Conservation (phyloP, 768 basidiomycete genomes). For the Gautieria morchelliformis region DNA sequence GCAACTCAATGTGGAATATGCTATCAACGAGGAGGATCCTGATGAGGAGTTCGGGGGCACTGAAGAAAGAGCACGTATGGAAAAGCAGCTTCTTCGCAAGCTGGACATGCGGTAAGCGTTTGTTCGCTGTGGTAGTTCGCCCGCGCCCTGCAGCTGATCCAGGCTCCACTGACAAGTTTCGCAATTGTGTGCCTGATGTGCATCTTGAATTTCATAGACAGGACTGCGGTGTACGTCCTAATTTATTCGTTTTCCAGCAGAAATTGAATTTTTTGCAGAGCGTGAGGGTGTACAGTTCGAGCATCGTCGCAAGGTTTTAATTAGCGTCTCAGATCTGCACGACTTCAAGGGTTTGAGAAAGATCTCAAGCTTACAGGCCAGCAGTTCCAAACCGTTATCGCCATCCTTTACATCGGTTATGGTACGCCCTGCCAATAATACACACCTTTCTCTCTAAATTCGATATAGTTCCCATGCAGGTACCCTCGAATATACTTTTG, state of each 20-base stretch:
- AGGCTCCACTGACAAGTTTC: conserved; percentile 18
- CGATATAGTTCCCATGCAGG: conserved; percentile 24
- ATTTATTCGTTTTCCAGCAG: not conserved
- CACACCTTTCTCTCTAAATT: not conserved
- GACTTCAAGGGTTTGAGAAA: conserved; percentile 60
- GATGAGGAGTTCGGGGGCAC: conserved; percentile 35
- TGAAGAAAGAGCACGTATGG: conserved; percentile 37
- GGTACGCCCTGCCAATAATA: conserved; percentile 1
- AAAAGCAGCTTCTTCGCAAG: conserved; percentile 31
- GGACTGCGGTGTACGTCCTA: conserved; percentile 9
- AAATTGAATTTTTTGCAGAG: conserved; percentile 39
- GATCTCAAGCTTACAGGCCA: conserved; percentile 16
- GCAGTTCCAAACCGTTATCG: conserved; percentile 14
- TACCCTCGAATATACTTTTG: conserved; percentile 53
- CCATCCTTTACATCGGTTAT: conserved; percentile 20
- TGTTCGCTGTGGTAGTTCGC: conserved; percentile 18
- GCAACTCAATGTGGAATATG: not conserved
- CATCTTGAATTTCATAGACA: conserved; percentile 21
- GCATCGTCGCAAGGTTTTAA: not conserved
- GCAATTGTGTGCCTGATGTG: conserved; percentile 26
- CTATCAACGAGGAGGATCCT: not conserved
- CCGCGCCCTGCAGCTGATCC: conserved; percentile 20
- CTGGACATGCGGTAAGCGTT: not conserved
- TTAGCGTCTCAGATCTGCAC: conserved; percentile 39
- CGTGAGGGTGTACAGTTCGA: conserved; percentile 43